phyloP scores from a whole-genome alignment of 176 grass and related monocot genomes.

The Aegilops umbellulata region DNA sequence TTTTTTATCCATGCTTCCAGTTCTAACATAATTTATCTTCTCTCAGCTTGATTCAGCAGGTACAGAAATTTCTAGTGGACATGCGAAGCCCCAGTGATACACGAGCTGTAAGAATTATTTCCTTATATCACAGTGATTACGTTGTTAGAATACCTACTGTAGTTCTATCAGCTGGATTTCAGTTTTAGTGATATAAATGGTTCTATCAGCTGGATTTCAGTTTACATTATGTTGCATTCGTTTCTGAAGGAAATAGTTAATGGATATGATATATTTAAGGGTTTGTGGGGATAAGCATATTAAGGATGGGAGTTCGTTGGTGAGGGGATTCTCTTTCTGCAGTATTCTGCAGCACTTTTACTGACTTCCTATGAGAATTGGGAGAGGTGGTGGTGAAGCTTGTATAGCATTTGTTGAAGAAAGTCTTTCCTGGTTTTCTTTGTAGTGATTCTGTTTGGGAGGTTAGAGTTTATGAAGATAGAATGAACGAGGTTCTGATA shows the following conservation, averaged over 20 bases:
- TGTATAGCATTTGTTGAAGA: neutral
- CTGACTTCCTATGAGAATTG: neutral
- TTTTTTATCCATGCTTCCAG: constrained; percentile 10
- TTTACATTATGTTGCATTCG: neutral
- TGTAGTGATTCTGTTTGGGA: neutral
- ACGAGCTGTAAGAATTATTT: constrained; percentile 60
- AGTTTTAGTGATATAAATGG: neutral
- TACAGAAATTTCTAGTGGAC: constrained; percentile 75
- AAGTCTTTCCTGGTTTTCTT: neutral
- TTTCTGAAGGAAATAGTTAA: neutral
- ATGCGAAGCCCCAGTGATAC: constrained; percentile 45
- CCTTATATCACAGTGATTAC: constrained; percentile 1
- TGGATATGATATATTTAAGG: neutral
- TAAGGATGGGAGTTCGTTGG: neutral
- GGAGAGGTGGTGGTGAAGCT: neutral
- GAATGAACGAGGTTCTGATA: neutral
- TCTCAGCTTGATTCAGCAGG: constrained; percentile 87
- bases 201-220: neutral
- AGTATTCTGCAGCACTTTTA: neutral
- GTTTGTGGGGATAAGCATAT: neutral
- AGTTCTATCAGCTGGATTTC: neutral
- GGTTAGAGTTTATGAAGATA: neutral
- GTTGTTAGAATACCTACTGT: neutral
- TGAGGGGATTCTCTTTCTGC: neutral
- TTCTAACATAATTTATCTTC: constrained; percentile 29